phyloP scores from a whole-genome alignment of 2,329 filamentous ascomycete genomes.

The Pseudogymnoascus sp. region DNA sequence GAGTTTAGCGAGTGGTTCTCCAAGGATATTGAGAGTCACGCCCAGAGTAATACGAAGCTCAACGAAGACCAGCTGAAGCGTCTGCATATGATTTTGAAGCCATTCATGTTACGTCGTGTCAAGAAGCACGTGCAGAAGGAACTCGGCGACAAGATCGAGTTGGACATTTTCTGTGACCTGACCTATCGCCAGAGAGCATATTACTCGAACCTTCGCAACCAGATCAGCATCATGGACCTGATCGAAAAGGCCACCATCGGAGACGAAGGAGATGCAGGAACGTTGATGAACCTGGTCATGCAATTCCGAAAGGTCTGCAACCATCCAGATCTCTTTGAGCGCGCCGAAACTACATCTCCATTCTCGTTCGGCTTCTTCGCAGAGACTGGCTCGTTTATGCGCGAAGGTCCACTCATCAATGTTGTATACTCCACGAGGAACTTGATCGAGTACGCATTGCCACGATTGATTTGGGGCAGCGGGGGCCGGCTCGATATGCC shows the following conservation, averaged over 20 bases:
- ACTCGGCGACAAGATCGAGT: slow-evolving; percentile 95
- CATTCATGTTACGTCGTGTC: slow-evolving; percentile 98
- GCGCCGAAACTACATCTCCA: slow-evolving; percentile 83
- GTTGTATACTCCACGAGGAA: slow-evolving; percentile 86
- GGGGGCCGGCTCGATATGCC: slow-evolving; percentile 70
- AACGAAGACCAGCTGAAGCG: slow-evolving; percentile 97
- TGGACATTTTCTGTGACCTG: slow-evolving; percentile 92
- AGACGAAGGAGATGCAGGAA: slow-evolving; percentile 90
- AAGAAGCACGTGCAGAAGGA: slow-evolving; percentile 99
- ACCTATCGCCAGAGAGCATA: slow-evolving; percentile 93
- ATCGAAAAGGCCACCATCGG: slow-evolving; percentile 95
- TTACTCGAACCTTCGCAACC: slow-evolving; percentile 87
- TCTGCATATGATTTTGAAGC: slow-evolving; percentile 97
- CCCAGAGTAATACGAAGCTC: slow-evolving; percentile 97
- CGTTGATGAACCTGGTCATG: slow-evolving; percentile 98
- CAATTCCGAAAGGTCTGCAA: slow-evolving; percentile 99
- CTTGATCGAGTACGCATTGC: slow-evolving; percentile 76
- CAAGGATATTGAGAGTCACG: slow-evolving; percentile 95
- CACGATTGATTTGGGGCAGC: slow-evolving; percentile 74
- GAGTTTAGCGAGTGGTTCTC: slow-evolving; percentile 94
- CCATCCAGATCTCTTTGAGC: slow-evolving; percentile 93
- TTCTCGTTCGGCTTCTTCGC: slow-evolving; percentile 81
- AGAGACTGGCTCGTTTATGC: slow-evolving; percentile 90
- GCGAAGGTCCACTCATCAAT: slow-evolving; percentile 73
- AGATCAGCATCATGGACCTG: slow-evolving; percentile 97